Conservation (phyloP, 2,329 filamentous ascomycete species). For the Arachnomyces sp. region DNA sequence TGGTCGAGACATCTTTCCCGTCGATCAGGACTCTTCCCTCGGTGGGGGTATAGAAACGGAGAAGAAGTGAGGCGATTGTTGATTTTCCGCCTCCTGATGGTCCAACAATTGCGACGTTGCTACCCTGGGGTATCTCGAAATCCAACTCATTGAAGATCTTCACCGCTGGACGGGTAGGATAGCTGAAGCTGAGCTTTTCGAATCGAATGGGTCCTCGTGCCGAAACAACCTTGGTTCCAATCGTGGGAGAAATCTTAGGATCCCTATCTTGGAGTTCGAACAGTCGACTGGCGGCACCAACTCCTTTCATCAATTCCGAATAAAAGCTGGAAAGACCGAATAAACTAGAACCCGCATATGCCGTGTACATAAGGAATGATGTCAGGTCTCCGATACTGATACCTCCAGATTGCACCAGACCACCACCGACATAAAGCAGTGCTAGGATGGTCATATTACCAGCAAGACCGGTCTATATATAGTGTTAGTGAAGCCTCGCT, state of each 20-base stretch:
- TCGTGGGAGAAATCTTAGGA: slow-evolving; percentile 78
- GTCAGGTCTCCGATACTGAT: slow-evolving; percentile 90
- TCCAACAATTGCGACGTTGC: slow-evolving; percentile 92
- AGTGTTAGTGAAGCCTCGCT: neutral
- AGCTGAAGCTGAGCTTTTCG: slow-evolving; percentile 75
- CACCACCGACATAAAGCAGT: slow-evolving; percentile 81
- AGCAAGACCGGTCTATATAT: slow-evolving; percentile 68
- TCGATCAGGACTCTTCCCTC: slow-evolving; percentile 72
- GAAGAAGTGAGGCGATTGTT: slow-evolving; percentile 81
- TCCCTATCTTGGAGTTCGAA: slow-evolving; percentile 92
- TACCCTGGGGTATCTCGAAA: slow-evolving; percentile 87
- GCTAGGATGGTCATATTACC: slow-evolving; percentile 95
- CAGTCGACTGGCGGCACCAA: slow-evolving; percentile 87
- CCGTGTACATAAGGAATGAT: slow-evolving; percentile 97
- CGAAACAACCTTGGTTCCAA: slow-evolving; percentile 67
- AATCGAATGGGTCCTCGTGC: slow-evolving; percentile 87
- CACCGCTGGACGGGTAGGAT: slow-evolving; percentile 87
- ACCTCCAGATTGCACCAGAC: slow-evolving; percentile 74
- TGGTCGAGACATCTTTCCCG: slow-evolving; percentile 68
- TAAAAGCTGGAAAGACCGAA: slow-evolving; percentile 95
- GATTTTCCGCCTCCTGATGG: slow-evolving; percentile 95
- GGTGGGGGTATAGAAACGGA: slow-evolving; percentile 84
- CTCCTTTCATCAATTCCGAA: slow-evolving; percentile 97
- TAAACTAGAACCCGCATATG: slow-evolving; percentile 74
- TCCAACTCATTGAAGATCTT: slow-evolving; percentile 79